Conservation (phyloP, 441 rosid species). For the Arabidopsis hybrid region DNA sequence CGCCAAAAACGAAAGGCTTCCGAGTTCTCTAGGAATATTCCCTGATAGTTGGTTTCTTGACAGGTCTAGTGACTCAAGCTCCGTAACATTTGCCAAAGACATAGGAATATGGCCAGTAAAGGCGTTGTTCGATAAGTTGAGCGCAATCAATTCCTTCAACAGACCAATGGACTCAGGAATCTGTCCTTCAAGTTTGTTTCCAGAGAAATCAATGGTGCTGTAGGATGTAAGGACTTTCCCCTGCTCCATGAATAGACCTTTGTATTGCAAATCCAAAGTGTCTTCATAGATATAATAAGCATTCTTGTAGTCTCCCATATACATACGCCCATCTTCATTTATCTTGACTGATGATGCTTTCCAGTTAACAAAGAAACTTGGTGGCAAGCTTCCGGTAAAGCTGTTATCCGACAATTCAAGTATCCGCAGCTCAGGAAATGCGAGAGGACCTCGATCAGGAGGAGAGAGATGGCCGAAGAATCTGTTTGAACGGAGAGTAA, state of each 20-base stretch:
- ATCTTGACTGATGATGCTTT: constrained; percentile 43
- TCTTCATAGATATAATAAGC: constrained; percentile 52
- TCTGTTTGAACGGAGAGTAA: constrained; percentile 57
- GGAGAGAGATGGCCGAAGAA: constrained; percentile 57
- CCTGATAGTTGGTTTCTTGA: constrained; percentile 34
- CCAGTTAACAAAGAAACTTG: constrained; percentile 49
- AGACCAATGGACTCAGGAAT: constrained; percentile 38
- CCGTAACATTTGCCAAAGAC: constrained; percentile 1
- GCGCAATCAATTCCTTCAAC: constrained; percentile 22
- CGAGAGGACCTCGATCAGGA: constrained; percentile 1
- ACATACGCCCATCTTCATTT: constrained; percentile 32
- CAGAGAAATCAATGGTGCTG: constrained; percentile 33
- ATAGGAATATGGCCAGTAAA: constrained; percentile 14
- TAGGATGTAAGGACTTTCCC: constrained; percentile 57
- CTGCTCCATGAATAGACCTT: constrained; percentile 54
- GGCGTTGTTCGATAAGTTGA: constrained; percentile 9
- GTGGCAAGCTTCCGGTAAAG: constrained; percentile 35
- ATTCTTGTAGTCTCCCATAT: constrained; percentile 41
- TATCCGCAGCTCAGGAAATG: constrained; percentile 66
- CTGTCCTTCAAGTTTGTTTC: constrained; percentile 41
- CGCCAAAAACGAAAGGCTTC: constrained; percentile 49
- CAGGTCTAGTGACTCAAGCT: constrained; percentile 27
- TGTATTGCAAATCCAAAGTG: constrained; percentile 53
- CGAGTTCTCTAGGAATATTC: constrained; percentile 45
- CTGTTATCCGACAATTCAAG: constrained; percentile 56